Conservation (phyloP, 345 rosid species). For the Dovyalis caffra region DNA sequence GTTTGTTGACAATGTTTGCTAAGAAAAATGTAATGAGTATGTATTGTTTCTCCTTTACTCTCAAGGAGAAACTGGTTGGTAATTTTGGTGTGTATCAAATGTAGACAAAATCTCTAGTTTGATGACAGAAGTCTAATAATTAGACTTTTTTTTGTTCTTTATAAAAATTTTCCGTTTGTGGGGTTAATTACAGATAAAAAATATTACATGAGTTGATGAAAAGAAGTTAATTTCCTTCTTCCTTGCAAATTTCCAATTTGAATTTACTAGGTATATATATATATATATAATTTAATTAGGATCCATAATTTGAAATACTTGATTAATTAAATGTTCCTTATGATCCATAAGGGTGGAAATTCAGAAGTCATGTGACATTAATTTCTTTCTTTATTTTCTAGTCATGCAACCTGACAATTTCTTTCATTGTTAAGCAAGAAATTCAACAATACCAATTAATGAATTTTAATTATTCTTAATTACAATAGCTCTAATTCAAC, state of each 20-base stretch:
- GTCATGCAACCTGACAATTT: neutral
- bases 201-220: neutral
- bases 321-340: neutral
- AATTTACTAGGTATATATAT: too few species aligned
- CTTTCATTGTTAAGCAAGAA: neutral
- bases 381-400: neutral
- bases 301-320: neutral
- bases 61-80: neutral
- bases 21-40: neutral
- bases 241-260: neutral
- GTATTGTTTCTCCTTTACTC: conserved; percentile 8
- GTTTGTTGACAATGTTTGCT: conserved; percentile 5
- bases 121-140: conserved; percentile 4
- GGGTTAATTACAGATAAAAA: neutral
- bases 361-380: neutral
- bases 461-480: neutral
- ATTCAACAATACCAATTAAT: conserved; percentile 10
- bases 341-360: neutral
- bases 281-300: neutral
- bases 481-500: neutral
- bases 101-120: conserved; percentile 6
- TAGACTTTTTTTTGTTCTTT: neutral
- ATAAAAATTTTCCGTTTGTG: neutral
- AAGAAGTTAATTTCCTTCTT: neutral
- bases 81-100: neutral